Evolutionary conservation across 768 basidiomycete genomes (phyloP).

Genomic region (Russula earlei): DNA sequence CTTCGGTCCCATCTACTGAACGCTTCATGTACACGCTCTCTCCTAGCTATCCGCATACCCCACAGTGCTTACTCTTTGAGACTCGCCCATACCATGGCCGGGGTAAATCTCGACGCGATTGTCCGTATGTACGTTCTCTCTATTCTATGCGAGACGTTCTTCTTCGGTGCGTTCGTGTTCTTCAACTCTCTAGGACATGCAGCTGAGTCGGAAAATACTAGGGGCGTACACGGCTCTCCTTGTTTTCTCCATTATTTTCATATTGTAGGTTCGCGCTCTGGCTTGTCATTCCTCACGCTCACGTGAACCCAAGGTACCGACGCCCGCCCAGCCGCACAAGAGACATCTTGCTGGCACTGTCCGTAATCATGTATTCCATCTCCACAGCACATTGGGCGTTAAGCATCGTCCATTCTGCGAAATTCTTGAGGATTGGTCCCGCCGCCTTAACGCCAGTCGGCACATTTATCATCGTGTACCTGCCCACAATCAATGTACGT

Average conservation of each 20-base stretch:
- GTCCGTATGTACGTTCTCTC: no score
- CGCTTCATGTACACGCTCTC: no score
- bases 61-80: no score
- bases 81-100: no score
- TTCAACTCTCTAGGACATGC: neutral
- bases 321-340: neutral
- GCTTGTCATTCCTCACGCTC: neutral
- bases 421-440: neutral
- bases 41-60: no score
- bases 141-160: neutral
- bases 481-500: conserved; percentile 2
- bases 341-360: neutral
- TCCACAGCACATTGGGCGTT: neutral
- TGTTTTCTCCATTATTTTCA: neutral
- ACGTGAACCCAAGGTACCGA: neutral
- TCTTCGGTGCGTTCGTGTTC: neutral
- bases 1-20: no score
- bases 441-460: neutral
- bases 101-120: neutral
- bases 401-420: neutral
- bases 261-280: neutral
- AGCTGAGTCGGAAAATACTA: neutral
- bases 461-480: neutral
- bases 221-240: neutral
- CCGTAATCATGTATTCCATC: neutral